A percentile compares a stretch with the other conserved stretches of the same genome.
Evolutionary conservation across 371 early-diverging fungal genomes (phyloP).

Genomic region (Blastocladiella emersonii): DNA sequence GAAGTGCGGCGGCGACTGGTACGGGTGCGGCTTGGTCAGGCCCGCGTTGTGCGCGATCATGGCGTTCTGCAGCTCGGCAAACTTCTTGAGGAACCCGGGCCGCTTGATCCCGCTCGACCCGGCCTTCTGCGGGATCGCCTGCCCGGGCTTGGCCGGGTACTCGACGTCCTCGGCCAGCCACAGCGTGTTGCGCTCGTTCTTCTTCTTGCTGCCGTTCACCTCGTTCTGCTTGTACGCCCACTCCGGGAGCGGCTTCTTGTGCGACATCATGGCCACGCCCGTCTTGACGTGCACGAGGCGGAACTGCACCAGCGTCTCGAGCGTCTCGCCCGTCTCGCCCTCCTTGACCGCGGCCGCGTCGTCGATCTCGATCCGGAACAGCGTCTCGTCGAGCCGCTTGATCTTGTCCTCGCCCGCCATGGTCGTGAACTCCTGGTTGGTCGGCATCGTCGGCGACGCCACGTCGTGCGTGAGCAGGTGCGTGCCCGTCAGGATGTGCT

Average conservation of each 20-base stretch:
- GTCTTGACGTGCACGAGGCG: constrained; percentile 65
- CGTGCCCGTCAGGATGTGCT: constrained; percentile 51
- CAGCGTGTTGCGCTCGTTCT: constrained; percentile 46
- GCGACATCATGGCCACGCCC: constrained; percentile 66
- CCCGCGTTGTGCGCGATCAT: constrained; percentile 76
- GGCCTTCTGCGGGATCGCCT: not conserved
- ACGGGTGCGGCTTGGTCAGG: constrained; percentile 73
- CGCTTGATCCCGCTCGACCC: not conserved
- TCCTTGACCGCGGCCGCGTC: constrained; percentile 17
- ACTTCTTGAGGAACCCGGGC: constrained; percentile 51
- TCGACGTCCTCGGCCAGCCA: constrained; percentile 46
- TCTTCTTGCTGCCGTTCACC: constrained; percentile 87
- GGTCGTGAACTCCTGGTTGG: constrained; percentile 93
- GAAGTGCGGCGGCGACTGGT: constrained; percentile 57
- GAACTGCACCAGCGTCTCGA: constrained; percentile 30
- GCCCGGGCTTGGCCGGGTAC: not conserved
- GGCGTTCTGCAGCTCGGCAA: constrained; percentile 56
- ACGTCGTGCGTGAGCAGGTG: constrained; percentile 90
- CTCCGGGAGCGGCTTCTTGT: constrained; percentile 59
- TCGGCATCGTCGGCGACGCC: constrained; percentile 85
- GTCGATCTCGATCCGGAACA: constrained; percentile 46
- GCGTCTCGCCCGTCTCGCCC: constrained; percentile 1
- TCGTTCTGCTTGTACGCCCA: constrained; percentile 95
- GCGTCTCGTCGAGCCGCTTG: constrained; percentile 42
- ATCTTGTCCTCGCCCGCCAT: constrained; percentile 50